Conservation (phyloP, 352 stramenopile species). For the Pythium diclinum region DNA sequence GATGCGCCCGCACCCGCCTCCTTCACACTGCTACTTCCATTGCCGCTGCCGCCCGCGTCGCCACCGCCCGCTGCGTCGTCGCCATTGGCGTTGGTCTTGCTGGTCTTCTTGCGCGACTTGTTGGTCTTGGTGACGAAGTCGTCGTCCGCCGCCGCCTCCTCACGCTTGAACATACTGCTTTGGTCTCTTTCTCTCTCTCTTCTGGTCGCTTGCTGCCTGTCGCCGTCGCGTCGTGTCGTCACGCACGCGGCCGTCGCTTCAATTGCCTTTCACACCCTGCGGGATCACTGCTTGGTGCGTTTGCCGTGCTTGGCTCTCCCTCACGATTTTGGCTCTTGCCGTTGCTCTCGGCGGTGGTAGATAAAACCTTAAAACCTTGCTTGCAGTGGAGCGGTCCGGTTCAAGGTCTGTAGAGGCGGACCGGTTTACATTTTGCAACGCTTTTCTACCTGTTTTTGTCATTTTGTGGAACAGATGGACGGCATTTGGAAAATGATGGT, state of each 20-base stretch:
- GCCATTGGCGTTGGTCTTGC: constrained; percentile 14
- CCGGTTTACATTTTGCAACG: background rate
- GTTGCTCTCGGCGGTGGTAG: background rate
- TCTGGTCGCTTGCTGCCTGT: background rate
- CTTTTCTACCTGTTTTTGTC: background rate
- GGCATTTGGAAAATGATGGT: background rate
- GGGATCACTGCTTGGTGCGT: background rate
- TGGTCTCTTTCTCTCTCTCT: constrained; percentile 1
- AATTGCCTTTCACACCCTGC: background rate
- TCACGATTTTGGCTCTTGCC: constrained; percentile 1
- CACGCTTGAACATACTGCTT: constrained; percentile 27
- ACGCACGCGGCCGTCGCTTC: background rate
- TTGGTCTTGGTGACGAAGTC: constrained; percentile 78
- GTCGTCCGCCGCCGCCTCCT: constrained; percentile 43
- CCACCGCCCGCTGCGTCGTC: constrained; percentile 8
- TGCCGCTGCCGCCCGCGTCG: background rate
- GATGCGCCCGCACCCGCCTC: background rate
- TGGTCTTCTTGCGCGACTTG: constrained; percentile 68
- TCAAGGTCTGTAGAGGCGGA: background rate
- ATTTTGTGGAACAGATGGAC: background rate
- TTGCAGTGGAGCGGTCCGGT: background rate
- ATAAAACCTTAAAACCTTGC: background rate
- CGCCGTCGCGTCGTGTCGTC: constrained; percentile 4
- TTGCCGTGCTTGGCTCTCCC: constrained; percentile 5
- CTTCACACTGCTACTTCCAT: background rate